A percentile compares a stretch with the other conserved stretches of the same genome.
phyloP scores from a whole-genome alignment of 345 rosid genomes.

The Gossypium thurberi region DNA sequence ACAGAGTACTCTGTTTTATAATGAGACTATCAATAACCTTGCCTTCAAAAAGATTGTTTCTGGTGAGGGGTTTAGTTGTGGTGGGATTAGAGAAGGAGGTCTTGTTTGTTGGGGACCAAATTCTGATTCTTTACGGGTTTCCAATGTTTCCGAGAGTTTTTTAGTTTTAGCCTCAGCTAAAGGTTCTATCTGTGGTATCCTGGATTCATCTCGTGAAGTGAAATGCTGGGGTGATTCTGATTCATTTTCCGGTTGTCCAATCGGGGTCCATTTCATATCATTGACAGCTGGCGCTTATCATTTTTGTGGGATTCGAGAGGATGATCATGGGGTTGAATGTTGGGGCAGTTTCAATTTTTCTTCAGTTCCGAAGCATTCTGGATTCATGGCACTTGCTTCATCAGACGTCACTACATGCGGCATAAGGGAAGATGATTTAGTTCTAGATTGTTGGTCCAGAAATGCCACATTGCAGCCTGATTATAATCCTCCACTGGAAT shows the following conservation, averaged over 20 bases:
- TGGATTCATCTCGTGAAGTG: conserved; percentile 37
- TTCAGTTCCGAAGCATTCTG: conserved; percentile 57
- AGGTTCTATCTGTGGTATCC: conserved; percentile 52
- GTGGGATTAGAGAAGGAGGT: conserved; percentile 64
- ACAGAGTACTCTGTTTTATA: conserved; percentile 31
- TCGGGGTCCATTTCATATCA: conserved; percentile 38
- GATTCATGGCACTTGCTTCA: conserved; percentile 80
- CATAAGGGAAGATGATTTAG: conserved; percentile 75
- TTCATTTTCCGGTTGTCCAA: conserved; percentile 29
- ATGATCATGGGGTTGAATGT: conserved; percentile 73
- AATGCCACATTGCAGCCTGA: conserved; percentile 36
- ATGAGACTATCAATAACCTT: conserved; percentile 39
- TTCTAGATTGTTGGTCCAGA: conserved; percentile 78
- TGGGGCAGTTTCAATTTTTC: conserved; percentile 75
- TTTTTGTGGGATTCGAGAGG: conserved; percentile 79
- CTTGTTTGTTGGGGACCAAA: conserved; percentile 78
- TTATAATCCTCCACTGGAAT: conserved; percentile 73
- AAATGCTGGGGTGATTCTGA: conserved; percentile 62
- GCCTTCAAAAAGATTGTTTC: conserved; percentile 55
- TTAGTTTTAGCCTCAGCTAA: conserved; percentile 50
- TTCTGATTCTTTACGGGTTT: conserved; percentile 36
- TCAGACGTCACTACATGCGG: conserved; percentile 76
- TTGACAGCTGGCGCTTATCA: conserved; percentile 68
- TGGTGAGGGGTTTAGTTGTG: conserved; percentile 91
- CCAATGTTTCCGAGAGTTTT: conserved; percentile 33